phyloP scores from a whole-genome alignment of 2,329 filamentous ascomycete species.

The Aspergillus ibericus region DNA sequence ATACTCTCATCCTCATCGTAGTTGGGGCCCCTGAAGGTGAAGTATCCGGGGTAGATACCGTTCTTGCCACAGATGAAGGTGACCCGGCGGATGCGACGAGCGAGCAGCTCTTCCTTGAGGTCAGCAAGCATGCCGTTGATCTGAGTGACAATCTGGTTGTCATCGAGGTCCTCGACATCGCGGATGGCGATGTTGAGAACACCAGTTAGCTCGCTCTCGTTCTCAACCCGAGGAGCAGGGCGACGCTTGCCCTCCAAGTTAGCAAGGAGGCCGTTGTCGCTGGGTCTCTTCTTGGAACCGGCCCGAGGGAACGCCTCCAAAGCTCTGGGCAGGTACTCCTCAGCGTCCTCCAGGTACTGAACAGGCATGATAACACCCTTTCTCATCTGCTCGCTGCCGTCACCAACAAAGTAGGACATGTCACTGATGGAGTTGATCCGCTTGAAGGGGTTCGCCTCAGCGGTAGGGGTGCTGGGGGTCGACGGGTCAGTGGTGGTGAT shows the following conservation, averaged over 20 bases:
- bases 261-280: conserved; percentile 62
- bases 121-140: conserved; percentile 74
- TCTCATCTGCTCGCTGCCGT: conserved; percentile 70
- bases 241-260: conserved; percentile 74
- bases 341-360: conserved; percentile 88
- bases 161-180: conserved; percentile 79
- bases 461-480: conserved; percentile 72
- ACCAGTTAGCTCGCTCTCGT: conserved; percentile 76
- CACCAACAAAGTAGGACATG: conserved; percentile 81
- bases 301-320: conserved; percentile 74
- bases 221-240: conserved; percentile 55
- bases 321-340: conserved; percentile 80
- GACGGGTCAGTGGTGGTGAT: conserved; percentile 75
- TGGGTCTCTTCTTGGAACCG: conserved; percentile 57
- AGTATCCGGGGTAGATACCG: conserved; percentile 94
- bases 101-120: conserved; percentile 78
- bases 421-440: conserved; percentile 94
- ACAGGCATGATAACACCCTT: conserved; percentile 95
- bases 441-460: conserved; percentile 66
- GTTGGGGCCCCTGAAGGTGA: conserved; percentile 90
- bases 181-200: conserved; percentile 91
- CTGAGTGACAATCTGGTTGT: conserved; percentile 75
- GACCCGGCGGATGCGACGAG: conserved; percentile 79
- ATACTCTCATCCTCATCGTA: conserved; percentile 94
- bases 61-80: conserved; percentile 97